Percentiles rank a stretch among this genome's conserved stretches.
Conservation (phyloP, 2,329 filamentous ascomycete species). For the Cytospora piceicola region DNA sequence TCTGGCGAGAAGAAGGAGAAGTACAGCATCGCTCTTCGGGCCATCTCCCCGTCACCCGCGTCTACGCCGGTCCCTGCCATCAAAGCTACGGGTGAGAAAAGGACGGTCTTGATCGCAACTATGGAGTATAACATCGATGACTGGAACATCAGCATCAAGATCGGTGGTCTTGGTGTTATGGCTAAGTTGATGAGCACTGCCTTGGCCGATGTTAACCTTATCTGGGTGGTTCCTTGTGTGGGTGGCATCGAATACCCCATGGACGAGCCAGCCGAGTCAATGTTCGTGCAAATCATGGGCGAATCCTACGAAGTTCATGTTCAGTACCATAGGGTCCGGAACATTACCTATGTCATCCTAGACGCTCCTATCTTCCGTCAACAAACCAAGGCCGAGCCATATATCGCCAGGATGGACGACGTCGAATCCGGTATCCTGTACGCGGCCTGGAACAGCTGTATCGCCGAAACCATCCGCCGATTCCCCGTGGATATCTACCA, state of each 20-base stretch:
- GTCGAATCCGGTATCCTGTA: constrained; percentile 69
- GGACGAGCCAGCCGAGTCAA: constrained; percentile 62
- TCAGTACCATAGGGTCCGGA: constrained; percentile 62
- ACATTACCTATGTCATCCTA: constrained; percentile 44
- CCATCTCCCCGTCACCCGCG: constrained; percentile 28
- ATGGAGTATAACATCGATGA: constrained; percentile 76
- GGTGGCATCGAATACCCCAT: constrained; percentile 66
- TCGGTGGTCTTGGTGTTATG: constrained; percentile 72
- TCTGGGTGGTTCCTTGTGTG: constrained; percentile 67
- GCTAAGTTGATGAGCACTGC: constrained; percentile 71
- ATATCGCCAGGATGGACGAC: constrained; percentile 70
- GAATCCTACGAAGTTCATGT: constrained; percentile 65
- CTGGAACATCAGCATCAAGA: constrained; percentile 73
- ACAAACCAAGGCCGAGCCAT: constrained; percentile 64
- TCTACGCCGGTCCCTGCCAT: constrained; percentile 30
- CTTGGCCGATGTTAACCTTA: constrained; percentile 65
- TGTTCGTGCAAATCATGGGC: constrained; percentile 65
- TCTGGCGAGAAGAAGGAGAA: constrained; percentile 38
- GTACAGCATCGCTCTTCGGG: constrained; percentile 28
- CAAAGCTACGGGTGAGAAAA: constrained; percentile 27
- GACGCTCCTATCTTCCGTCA: constrained; percentile 68
- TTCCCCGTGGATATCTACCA: constrained; percentile 53
- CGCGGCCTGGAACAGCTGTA: constrained; percentile 72
- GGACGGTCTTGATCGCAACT: constrained; percentile 69
- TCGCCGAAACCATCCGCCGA: constrained; percentile 64